Percentiles rank a stretch among this genome's conserved stretches.
Evolutionary conservation across 2,329 filamentous ascomycete species (phyloP).

Genomic region (Geosmithia morbida): DNA sequence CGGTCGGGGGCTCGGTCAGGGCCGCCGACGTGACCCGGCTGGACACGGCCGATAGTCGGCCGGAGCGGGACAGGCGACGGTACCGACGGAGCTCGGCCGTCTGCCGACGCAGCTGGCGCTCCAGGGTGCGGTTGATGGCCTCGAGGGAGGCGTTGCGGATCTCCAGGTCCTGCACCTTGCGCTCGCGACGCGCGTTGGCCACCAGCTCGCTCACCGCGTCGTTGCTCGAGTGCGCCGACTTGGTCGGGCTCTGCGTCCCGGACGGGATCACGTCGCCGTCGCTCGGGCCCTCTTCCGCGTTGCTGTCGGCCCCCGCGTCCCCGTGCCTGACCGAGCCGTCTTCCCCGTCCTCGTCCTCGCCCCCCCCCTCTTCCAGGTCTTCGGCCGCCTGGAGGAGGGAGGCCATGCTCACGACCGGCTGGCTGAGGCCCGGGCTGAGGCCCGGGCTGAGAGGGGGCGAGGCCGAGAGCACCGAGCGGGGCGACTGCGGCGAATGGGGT

Average conservation of each 20-base stretch:
- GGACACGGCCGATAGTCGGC: slow-evolving; percentile 46
- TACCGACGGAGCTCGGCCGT: slow-evolving; percentile 77
- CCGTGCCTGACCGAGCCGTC: neutral
- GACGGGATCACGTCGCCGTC: slow-evolving; percentile 12
- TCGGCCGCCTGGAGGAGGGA: slow-evolving; percentile 42
- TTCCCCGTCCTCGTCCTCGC: slow-evolving; percentile 9
- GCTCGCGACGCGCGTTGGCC: slow-evolving; percentile 75
- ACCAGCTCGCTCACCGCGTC: slow-evolving; percentile 63
- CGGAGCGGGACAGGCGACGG: slow-evolving; percentile 70
- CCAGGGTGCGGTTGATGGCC: slow-evolving; percentile 86
- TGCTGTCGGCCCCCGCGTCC: slow-evolving; percentile 5
- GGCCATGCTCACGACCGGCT: slow-evolving; percentile 31
- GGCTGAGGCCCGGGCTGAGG: slow-evolving; percentile 11
- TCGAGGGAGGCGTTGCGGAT: slow-evolving; percentile 92
- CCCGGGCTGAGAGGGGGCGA: slow-evolving; percentile 21
- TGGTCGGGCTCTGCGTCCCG: slow-evolving; percentile 41
- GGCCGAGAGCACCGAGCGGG: slow-evolving; percentile 4
- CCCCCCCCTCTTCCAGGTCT: slow-evolving; percentile 23
- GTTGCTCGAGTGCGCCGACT: slow-evolving; percentile 33
- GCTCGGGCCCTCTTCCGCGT: slow-evolving; percentile 3
- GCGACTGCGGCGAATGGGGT: slow-evolving; percentile 1
- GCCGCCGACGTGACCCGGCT: slow-evolving; percentile 27
- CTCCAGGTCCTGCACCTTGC: slow-evolving; percentile 90
- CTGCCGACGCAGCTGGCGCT: slow-evolving; percentile 83
- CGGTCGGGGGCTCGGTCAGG: slow-evolving; percentile 25